These are phyloP conservation scores for Cyclotella choctawhatcheeana DNA, from an alignment of 108 stramenopile genomes.

Conservation along the genomic window DNA sequence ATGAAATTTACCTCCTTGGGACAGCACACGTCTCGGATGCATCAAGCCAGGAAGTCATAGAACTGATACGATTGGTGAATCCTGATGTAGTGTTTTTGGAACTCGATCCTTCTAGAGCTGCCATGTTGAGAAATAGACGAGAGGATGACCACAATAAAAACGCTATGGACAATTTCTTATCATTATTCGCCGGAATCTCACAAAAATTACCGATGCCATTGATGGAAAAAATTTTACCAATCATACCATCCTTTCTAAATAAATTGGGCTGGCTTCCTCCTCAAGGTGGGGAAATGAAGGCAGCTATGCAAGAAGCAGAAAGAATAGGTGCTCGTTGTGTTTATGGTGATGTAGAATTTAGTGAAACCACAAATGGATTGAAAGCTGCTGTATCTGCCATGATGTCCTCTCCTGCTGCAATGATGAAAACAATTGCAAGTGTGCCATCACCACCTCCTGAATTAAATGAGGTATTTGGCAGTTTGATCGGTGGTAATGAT, in stretches of 20 bases:
- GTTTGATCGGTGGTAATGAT: slow-evolving; percentile 1
- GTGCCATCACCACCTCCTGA: slow-evolving; percentile 19
- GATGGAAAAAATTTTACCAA: not conserved
- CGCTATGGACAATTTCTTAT: not conserved
- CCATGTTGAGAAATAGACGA: slow-evolving; percentile 5
- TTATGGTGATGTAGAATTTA: slow-evolving; percentile 24
- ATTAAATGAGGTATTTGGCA: not conserved
- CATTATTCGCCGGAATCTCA: no score
- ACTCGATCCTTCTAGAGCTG: not conserved
- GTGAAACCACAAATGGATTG: slow-evolving; percentile 17
- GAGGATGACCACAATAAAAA: not conserved
- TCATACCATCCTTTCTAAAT: slow-evolving; percentile 6
- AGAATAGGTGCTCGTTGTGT: slow-evolving; percentile 13
- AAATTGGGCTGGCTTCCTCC: slow-evolving; percentile 11
- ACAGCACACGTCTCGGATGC: slow-evolving; percentile 27
- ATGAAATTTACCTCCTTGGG: slow-evolving; percentile 38
- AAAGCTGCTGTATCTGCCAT: slow-evolving; percentile 12
- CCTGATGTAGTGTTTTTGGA: slow-evolving; percentile 31
- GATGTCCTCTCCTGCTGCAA: slow-evolving; percentile 16
- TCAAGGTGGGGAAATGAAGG: slow-evolving; percentile 30
- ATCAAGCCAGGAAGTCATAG: slow-evolving; percentile 4
- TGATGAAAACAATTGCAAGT: slow-evolving; percentile 4
- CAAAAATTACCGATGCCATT: not conserved
- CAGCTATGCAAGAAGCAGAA: slow-evolving; percentile 33
- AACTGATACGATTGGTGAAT: slow-evolving; percentile 11